Evolutionary conservation across 768 basidiomycete genomes (phyloP).

Genomic region (Collybiopsis confluens): DNA sequence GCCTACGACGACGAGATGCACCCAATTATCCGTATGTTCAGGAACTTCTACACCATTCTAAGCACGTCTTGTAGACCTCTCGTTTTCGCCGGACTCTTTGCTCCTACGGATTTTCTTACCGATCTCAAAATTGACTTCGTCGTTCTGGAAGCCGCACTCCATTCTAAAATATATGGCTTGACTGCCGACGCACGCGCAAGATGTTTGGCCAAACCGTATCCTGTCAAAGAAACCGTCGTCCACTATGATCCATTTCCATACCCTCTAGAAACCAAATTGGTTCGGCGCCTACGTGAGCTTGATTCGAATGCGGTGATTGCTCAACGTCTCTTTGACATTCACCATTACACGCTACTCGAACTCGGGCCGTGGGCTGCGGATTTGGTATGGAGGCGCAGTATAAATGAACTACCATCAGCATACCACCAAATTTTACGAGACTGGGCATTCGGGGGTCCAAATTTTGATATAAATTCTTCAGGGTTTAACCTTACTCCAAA

Average conservation of each 20-base stretch:
- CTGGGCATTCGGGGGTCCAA: slow-evolving; percentile 64
- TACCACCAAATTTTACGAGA: slow-evolving; percentile 38
- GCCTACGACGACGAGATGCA: background rate
- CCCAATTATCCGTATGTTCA: background rate
- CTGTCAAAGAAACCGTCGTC: slow-evolving; percentile 49
- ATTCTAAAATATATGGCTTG: slow-evolving; percentile 35
- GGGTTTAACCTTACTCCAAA: slow-evolving; percentile 70
- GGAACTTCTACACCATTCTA: background rate
- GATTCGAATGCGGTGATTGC: slow-evolving; percentile 32
- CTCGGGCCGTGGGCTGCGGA: slow-evolving; percentile 69
- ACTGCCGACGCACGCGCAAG: slow-evolving; percentile 26
- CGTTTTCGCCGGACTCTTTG: slow-evolving; percentile 28
- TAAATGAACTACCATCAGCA: background rate
- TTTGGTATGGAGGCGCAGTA: slow-evolving; percentile 58
- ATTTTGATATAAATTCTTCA: slow-evolving; percentile 48
- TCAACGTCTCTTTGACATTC: slow-evolving; percentile 40
- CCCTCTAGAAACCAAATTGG: slow-evolving; percentile 35
- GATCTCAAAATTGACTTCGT: slow-evolving; percentile 36
- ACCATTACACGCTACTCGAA: slow-evolving; percentile 43
- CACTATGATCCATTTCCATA: slow-evolving; percentile 41
- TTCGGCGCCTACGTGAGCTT: slow-evolving; percentile 42
- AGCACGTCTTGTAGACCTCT: background rate
- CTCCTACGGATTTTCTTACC: slow-evolving; percentile 32
- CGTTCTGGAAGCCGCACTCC: slow-evolving; percentile 34
- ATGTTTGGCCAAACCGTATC: slow-evolving; percentile 29